Conservation (phyloP, 352 stramenopile genomes). For the Phytophthora macrochlamydospora region DNA sequence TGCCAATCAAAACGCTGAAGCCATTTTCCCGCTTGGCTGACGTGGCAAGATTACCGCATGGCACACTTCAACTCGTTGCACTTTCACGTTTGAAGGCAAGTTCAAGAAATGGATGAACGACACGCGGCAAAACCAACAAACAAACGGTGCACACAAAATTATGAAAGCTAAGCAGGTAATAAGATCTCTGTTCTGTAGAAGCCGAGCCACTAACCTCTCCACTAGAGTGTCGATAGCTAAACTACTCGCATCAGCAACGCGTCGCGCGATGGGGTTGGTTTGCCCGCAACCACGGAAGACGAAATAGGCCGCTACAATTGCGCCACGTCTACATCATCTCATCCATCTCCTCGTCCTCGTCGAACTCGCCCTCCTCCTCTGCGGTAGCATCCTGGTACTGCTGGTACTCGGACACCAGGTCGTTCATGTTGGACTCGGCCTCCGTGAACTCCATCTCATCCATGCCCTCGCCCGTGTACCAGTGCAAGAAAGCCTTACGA, state of each 20-base stretch:
- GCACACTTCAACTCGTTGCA: slow-evolving; percentile 5
- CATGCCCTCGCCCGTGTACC: slow-evolving; percentile 99
- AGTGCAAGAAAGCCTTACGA: slow-evolving; percentile 99
- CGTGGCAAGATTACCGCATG: slow-evolving; percentile 8
- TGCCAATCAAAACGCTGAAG: slow-evolving; percentile 2
- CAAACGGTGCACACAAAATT: slow-evolving; percentile 22
- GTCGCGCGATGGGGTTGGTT: slow-evolving; percentile 69
- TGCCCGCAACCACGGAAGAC: slow-evolving; percentile 52
- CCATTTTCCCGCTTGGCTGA: background rate
- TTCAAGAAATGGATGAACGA: background rate
- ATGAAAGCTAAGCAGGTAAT: slow-evolving; percentile 66
- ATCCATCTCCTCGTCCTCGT: slow-evolving; percentile 95
- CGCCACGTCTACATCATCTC: slow-evolving; percentile 89
- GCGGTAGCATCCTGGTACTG: slow-evolving; percentile 99
- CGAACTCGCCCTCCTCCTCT: slow-evolving; percentile 98
- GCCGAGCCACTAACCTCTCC: slow-evolving; percentile 57
- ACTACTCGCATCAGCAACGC: slow-evolving; percentile 55
- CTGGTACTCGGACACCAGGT: slow-evolving; percentile 99
- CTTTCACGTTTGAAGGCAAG: slow-evolving; percentile 6
- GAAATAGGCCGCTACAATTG: slow-evolving; percentile 44
- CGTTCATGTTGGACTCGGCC: slow-evolving; percentile 99
- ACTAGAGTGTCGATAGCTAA: slow-evolving; percentile 64
- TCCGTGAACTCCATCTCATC: slow-evolving; percentile 99
- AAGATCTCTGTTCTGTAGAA: slow-evolving; percentile 64
- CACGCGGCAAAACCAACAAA: slow-evolving; percentile 15